A percentile compares a stretch with the other conserved stretches of the same genome.
These are phyloP conservation scores for Scleroderma bovista DNA, from an alignment of 768 basidiomycete species.

Conservation along the genomic window DNA sequence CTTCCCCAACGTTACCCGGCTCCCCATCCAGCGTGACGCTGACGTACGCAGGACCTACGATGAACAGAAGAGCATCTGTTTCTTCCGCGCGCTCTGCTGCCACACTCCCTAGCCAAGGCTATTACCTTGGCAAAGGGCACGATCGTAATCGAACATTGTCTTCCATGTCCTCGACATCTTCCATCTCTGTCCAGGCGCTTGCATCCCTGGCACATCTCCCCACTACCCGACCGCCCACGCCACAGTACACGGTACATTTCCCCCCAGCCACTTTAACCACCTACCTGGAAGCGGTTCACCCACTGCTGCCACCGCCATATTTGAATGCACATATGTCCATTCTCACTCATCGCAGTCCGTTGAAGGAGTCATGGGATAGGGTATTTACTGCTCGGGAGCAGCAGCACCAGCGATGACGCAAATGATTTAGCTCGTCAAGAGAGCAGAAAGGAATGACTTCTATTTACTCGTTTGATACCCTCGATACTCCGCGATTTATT, in stretches of 20 bases:
- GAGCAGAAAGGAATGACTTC: not conserved
- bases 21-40: constrained; percentile 37
- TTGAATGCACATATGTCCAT: constrained; percentile 66
- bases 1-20: constrained; percentile 32
- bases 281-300: constrained; percentile 58
- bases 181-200: constrained; percentile 46
- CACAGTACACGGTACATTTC: constrained; percentile 55
- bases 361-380: constrained; percentile 67
- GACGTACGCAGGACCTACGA: constrained; percentile 24
- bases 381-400: constrained; percentile 52
- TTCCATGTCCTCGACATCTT: constrained; percentile 45
- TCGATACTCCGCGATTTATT: not conserved
- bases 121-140: constrained; percentile 28
- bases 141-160: constrained; percentile 54
- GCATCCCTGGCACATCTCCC: constrained; percentile 55
- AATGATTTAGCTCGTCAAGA: not conserved
- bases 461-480: not conserved
- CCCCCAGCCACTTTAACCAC: constrained; percentile 53
- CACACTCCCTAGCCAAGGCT: constrained; percentile 44
- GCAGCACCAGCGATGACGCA: constrained; percentile 19
- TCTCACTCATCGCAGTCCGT: constrained; percentile 55
- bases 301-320: constrained; percentile 69
- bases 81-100: constrained; percentile 57
- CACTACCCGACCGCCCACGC: constrained; percentile 28
- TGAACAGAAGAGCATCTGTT: constrained; percentile 46